These are phyloP conservation scores for Fusarium pseudograminearum DNA, from an alignment of 2,329 filamentous ascomycete species.

Conservation along the genomic window DNA sequence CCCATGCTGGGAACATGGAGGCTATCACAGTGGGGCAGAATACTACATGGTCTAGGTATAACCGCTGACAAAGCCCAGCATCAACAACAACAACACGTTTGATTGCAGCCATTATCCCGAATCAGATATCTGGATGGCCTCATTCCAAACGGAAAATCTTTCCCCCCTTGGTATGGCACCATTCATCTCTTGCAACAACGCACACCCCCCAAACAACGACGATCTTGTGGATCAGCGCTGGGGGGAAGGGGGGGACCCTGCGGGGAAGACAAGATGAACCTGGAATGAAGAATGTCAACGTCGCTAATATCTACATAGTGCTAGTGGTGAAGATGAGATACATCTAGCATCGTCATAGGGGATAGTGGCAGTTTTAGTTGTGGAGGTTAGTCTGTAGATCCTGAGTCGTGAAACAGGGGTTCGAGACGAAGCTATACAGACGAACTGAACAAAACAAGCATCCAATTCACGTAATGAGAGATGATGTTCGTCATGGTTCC, in stretches of 20 bases:
- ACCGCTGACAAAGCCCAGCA: constrained; percentile 22
- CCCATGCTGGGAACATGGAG: not conserved
- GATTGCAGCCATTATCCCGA: constrained; percentile 5
- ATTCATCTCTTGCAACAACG: not conserved
- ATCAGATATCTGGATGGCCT: constrained; percentile 18
- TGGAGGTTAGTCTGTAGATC: constrained; percentile 13
- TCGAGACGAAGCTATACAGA: constrained; percentile 9
- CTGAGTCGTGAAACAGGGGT: constrained; percentile 11
- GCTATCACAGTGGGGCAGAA: constrained; percentile 1
- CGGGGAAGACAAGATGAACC: constrained; percentile 25
- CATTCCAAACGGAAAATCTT: constrained; percentile 7
- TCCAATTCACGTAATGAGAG: constrained; percentile 2
- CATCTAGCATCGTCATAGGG: constrained; percentile 5
- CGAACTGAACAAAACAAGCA: not conserved
- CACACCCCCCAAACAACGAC: constrained; percentile 16
- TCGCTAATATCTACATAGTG: not conserved
- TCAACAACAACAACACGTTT: not conserved
- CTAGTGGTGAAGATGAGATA: constrained; percentile 3
- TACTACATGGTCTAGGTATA: not conserved
- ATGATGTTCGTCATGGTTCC: constrained; percentile 6
- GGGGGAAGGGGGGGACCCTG: constrained; percentile 23
- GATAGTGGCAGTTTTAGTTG: constrained; percentile 4
- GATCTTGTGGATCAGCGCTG: constrained; percentile 22
- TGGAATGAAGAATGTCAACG: constrained; percentile 14
- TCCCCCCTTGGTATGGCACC: not conserved